phyloP scores from a whole-genome alignment of 2,329 filamentous ascomycete genomes.

The Microcyclospora tardicrescens region DNA sequence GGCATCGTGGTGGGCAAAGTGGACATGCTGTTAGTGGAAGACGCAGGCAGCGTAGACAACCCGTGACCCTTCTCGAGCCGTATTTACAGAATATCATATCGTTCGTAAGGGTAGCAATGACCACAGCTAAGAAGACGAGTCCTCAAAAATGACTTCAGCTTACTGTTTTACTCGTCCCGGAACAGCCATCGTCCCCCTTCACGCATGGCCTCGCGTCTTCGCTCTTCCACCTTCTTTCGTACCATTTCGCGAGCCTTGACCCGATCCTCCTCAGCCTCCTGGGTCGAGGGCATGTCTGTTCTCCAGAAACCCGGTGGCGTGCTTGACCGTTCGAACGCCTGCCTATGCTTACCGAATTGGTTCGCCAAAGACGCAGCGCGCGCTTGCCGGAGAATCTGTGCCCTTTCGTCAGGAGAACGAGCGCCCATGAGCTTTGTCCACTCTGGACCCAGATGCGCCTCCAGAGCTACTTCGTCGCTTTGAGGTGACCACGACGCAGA shows the following conservation, averaged over 20 bases:
- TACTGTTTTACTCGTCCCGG: conserved; percentile 50
- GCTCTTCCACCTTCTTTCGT: conserved; percentile 52
- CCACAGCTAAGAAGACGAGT: too few relatives aligned
- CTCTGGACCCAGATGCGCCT: conserved; percentile 15
- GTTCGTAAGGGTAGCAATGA: too few relatives aligned
- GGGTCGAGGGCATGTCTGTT: conserved; percentile 76
- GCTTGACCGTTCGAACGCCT: conserved; percentile 55
- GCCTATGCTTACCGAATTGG: conserved; percentile 62
- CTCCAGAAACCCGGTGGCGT: conserved; percentile 87
- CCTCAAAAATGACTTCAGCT: neutral
- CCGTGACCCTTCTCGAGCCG: too few relatives aligned
- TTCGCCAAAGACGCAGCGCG: conserved; percentile 61
- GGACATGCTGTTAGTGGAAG: too few relatives aligned
- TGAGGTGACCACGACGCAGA: conserved; percentile 8
- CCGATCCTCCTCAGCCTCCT: conserved; percentile 57
- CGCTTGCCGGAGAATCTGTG: conserved; percentile 60
- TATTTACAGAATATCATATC: too few relatives aligned
- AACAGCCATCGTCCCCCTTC: conserved; percentile 68
- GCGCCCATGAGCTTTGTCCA: conserved; percentile 13
- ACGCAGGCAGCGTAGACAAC: too few relatives aligned
- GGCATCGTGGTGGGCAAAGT: too few relatives aligned
- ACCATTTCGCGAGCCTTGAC: conserved; percentile 52
- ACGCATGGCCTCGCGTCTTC: conserved; percentile 71
- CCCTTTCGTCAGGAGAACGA: conserved; percentile 38
- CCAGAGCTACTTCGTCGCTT: conserved; percentile 15